Base-by-base conservation (phyloP, 1,284 basidiomycete genomes). In the Trichosporon sp. region DNA sequence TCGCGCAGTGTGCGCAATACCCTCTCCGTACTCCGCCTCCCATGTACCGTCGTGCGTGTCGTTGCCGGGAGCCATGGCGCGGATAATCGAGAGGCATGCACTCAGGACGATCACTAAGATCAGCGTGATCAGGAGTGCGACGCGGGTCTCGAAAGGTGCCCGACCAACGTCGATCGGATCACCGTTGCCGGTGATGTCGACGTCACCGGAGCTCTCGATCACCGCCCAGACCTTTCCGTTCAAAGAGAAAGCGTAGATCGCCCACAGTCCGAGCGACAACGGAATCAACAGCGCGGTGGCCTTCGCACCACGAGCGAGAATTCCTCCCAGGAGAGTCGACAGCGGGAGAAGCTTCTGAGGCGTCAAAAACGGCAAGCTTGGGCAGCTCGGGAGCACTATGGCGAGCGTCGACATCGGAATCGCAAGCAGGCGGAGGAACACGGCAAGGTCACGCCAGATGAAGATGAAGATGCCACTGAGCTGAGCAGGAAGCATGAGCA, bases 91-190 rank as follows among this genome's bases (percentile, higher is more conserved):
- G 19, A 75, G 69, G 6, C 43, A 69, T 8, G 40, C 71, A 0
- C 68, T 70, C n/a, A 75, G 72, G 38, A 66, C 64, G 19, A 75
- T 71, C 65, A 75, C 68, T 2, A 73, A 54, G 12, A 73, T 67
- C 35, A 75, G 67, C 1, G 74, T 75, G 46, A 73, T 16, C 59
- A 71, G 65, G 5, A 75, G 70, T 0, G 74, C 68, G 1, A 75
- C 72, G 35, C 74, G 71, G 3, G 74, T 75, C 63, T 73, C 70
- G 69, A 75, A 75, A 1, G 74, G 74, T 12, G 74, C 74, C 4
- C 71, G 69, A 12, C 71, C 71, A 26, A 75, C 70, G 19, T 75
- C 74, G 32, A 74, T 56, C 0, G 73, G 71, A 6, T 61, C 69
- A 16, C 65, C 67, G 37, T 43, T 51, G n/a, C 26, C 54, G 6